phyloP scores from a whole-genome alignment of 2,329 filamentous ascomycete genomes.

The Hypoxylon sp. region DNA sequence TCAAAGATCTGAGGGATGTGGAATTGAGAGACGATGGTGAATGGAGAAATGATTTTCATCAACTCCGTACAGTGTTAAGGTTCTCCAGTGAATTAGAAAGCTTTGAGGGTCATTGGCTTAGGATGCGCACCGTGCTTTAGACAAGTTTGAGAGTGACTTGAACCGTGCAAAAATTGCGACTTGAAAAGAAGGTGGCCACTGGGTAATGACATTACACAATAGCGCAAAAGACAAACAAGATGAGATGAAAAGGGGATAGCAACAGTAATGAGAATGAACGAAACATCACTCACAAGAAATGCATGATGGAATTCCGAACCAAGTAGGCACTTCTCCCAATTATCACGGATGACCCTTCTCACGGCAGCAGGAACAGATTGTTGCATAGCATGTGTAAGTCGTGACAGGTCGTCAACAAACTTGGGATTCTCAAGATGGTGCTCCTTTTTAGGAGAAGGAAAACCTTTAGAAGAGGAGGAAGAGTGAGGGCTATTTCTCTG shows the following conservation, averaged over 20 bases:
- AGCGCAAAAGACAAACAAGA: not conserved
- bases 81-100: not conserved
- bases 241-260: constrained; percentile 7
- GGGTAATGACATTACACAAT: not conserved
- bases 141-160: not conserved
- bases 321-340: constrained; percentile 65
- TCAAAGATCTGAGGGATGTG: not conserved
- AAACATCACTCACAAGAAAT: constrained; percentile 64
- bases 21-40: not conserved
- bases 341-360: constrained; percentile 64
- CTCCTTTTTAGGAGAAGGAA: constrained; percentile 55
- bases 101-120: not conserved
- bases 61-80: not conserved
- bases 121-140: constrained; percentile 1
- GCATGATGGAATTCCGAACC: constrained; percentile 68
- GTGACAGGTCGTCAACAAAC: constrained; percentile 59
- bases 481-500: constrained; percentile 15
- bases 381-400: constrained; percentile 59
- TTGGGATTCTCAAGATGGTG: constrained; percentile 55
- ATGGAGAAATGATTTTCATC: not conserved
- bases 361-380: constrained; percentile 62
- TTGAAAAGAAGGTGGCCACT: constrained; percentile 6
- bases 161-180: not conserved
- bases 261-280: constrained; percentile 18
- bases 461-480: constrained; percentile 44